phyloP scores from a whole-genome alignment of 306 rosid genomes.

The Castanea crenata region DNA sequence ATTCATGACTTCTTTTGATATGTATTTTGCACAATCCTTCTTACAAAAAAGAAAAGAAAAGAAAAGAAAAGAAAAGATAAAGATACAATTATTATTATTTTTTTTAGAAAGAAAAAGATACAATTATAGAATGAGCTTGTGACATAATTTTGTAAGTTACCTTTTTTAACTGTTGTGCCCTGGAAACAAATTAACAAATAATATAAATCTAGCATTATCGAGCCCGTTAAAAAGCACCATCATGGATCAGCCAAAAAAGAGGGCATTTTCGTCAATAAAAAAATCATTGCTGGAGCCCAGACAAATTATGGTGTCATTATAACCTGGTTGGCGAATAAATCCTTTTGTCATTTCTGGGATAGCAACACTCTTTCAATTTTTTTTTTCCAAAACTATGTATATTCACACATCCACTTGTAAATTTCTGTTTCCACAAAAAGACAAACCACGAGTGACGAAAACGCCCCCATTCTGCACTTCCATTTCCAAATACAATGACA shows the following conservation, averaged over 20 bases:
- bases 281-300: constrained; percentile 22
- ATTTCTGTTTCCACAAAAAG: not conserved
- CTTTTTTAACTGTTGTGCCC: not conserved
- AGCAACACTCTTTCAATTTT: constrained; percentile 25
- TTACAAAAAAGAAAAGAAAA: not conserved
- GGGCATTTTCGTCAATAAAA: constrained; percentile 15
- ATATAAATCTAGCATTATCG: not conserved
- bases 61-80: not conserved
- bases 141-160: not conserved
- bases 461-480: not conserved
- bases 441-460: constrained; percentile 3
- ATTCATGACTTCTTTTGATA: too few species aligned
- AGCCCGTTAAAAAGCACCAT: not conserved
- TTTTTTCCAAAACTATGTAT: not conserved
- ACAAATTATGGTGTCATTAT: constrained; percentile 53
- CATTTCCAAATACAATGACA: too few species aligned
- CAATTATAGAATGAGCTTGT: not conserved
- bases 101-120: not conserved
- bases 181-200: not conserved
- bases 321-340: constrained; percentile 57
- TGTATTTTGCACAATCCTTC: too few species aligned
- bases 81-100: not conserved
- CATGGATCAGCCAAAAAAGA: not conserved
- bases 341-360: constrained; percentile 50
- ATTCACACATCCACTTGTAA: not conserved